Percentiles rank a stretch among this genome's conserved stretches.
phyloP scores from a whole-genome alignment of 2,329 filamentous ascomycete genomes.

The Pyricularia pennisetigena region DNA sequence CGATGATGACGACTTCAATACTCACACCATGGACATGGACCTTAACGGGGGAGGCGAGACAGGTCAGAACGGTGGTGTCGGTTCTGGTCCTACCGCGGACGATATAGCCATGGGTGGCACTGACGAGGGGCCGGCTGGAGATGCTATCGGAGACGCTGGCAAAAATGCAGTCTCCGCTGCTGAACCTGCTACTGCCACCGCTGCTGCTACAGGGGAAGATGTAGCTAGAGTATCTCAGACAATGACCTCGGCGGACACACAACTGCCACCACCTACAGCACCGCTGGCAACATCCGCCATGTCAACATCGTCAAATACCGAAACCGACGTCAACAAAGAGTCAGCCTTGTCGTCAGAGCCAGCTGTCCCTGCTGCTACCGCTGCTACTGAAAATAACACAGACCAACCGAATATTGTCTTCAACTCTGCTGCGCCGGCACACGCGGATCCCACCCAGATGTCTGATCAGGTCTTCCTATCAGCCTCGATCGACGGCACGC shows the following conservation, averaged over 20 bases:
- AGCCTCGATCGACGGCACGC: conserved; percentile 74
- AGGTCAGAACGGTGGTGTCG: conserved; percentile 22
- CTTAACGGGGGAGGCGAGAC: conserved; percentile 29
- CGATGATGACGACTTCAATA: conserved; percentile 77
- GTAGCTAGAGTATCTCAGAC: background rate
- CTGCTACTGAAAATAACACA: background rate
- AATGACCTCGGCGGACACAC: background rate
- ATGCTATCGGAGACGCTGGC: conserved; percentile 11
- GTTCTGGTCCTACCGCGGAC: conserved; percentile 25
- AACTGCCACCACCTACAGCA: background rate
- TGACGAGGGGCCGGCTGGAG: background rate
- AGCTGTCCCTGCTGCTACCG: conserved; percentile 8
- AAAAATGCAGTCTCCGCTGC: background rate
- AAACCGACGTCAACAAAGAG: background rate
- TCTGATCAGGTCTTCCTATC: conserved; percentile 79
- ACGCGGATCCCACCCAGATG: conserved; percentile 45
- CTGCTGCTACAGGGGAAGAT: background rate
- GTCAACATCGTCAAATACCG: background rate
- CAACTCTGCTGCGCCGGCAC: conserved; percentile 16
- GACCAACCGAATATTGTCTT: background rate
- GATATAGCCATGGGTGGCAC: conserved; percentile 22
- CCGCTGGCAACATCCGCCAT: conserved; percentile 3
- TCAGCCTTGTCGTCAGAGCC: conserved; percentile 25
- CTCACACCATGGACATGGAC: conserved; percentile 48
- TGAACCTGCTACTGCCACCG: conserved; percentile 1